Base-by-base conservation (phyloP, 106 monocot genomes). In the Ottelia alismoides region DNA sequence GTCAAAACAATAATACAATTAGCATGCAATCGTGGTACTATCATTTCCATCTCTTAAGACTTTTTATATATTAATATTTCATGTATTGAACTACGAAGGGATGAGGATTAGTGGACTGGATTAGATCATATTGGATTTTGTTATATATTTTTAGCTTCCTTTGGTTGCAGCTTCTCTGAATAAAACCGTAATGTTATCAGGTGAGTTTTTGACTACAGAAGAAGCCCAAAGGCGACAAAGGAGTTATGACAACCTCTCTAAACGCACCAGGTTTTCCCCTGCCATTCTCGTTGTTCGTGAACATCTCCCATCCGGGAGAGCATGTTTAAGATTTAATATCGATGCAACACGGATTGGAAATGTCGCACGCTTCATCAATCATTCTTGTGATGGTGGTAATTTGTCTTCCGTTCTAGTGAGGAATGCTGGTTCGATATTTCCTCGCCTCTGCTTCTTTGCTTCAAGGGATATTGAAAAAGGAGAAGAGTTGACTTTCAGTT, bases 371-470 rank as follows among this genome's bases (percentile, higher is more conserved):
- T 96, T 96, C 61, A 79, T 96, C 44, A 96, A 96, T 40, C 96
- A 96, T 55, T 88, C 84, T 1, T 96, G 89, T 32, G 85, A 81
- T 63, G 96, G 89, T 30, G 96, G 89, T n/a, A 96, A 96, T 59
- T 54, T 96, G 49, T 50, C 25, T 3, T 10, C 65, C 6, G 45
- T 82, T 12, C 45, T 96, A 55, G 81, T 96, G 19, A 78, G 96
- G 53, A 74, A 60, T 69, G 58, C 85, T 20, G 89, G 89, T 0
- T 81, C 72, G 23, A 51, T 89, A 28, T 73, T 96, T 31, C 89
- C 89, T 2, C 73, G 85, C 17, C 76, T 96, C 27, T 96, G 82
- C 52, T 96, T 96, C 69, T 96, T 96, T 72, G 78, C 96, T 25
- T 67, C 70, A 35, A 40, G 22, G 9, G 76, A 89, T 62, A 72